Percentiles rank a stretch among this genome's conserved stretches.
Conservation (phyloP, 441 rosid genomes). For the Melastoma candidum region DNA sequence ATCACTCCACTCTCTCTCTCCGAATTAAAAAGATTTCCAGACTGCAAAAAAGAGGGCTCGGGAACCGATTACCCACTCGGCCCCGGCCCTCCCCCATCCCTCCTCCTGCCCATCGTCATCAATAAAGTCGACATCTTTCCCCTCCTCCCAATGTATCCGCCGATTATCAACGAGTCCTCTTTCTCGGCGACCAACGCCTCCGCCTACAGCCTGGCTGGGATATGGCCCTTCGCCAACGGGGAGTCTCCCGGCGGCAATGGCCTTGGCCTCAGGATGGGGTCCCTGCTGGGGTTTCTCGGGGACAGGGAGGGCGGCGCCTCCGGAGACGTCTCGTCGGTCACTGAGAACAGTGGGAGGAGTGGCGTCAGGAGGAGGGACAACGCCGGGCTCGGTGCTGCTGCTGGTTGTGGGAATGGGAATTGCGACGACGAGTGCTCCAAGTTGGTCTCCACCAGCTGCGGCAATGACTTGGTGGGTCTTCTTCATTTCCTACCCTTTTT, state of each 20-base stretch:
- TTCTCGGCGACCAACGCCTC: conserved; percentile 16
- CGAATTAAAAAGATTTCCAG: no score
- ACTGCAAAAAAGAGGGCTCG: no score
- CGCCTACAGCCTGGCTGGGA: conserved; percentile 12
- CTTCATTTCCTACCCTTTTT: neutral
- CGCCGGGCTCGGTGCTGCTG: neutral
- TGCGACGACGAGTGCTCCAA: conserved; percentile 3
- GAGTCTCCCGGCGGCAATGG: neutral
- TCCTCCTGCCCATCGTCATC: neutral
- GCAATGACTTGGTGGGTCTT: conserved; percentile 1
- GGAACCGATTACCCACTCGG: no score
- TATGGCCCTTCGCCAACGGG: conserved; percentile 9
- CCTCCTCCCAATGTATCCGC: conserved; percentile 10
- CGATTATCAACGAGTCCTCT: conserved; percentile 13
- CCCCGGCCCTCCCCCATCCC: conserved; percentile 1
- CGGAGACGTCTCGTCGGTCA: conserved; percentile 10
- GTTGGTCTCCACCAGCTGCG: conserved; percentile 10
- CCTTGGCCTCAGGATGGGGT: neutral
- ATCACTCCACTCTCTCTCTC: no score
- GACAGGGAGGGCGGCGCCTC: neutral
- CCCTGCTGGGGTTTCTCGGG: neutral
- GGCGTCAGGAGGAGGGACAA: conserved; percentile 13
- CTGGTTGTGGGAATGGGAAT: neutral
- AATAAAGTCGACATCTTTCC: neutral
- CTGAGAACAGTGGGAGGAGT: conserved; percentile 11